Evolutionary conservation across 1,139 yeast genomes (phyloP).

Genomic region (Geotrichum restrictum): DNA sequence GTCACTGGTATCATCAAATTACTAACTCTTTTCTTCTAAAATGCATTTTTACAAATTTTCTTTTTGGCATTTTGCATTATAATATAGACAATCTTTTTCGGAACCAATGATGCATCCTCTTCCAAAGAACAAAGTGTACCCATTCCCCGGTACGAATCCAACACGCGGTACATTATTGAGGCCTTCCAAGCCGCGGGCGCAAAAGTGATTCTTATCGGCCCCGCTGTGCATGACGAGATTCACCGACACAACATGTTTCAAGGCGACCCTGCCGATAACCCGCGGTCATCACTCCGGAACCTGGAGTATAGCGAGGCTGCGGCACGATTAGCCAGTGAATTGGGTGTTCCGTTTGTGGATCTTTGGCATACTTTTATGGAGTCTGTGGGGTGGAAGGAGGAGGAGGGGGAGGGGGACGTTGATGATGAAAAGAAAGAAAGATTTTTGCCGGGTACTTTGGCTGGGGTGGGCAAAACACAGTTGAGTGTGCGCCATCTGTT

Average conservation of each 20-base stretch:
- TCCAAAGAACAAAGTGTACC: slow-evolving; percentile 53
- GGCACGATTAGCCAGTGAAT: slow-evolving; percentile 44
- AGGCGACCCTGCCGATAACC: slow-evolving; percentile 27
- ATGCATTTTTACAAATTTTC: no score
- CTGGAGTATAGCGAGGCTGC: slow-evolving; percentile 51
- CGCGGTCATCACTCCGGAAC: slow-evolving; percentile 44
- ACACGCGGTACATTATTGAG: slow-evolving; percentile 45
- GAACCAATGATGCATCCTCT: slow-evolving; percentile 67
- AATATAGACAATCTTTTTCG: slow-evolving; percentile 61
- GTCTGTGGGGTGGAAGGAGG: slow-evolving; percentile 31
- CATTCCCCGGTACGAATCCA: slow-evolving; percentile 46
- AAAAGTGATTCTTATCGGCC: slow-evolving; percentile 55
- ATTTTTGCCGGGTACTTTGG: slow-evolving; percentile 23
- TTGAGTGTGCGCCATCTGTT: slow-evolving; percentile 35
- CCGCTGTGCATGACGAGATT: slow-evolving; percentile 55
- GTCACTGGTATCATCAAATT: no score
- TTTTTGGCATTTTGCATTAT: no score
- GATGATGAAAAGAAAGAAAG: no score
- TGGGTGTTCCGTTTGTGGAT: slow-evolving; percentile 51
- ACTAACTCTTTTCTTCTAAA: no score
- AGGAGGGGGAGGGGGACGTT: no score
- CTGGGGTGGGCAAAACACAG: slow-evolving; percentile 23
- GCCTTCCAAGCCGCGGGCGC: slow-evolving; percentile 44
- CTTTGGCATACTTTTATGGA: slow-evolving; percentile 47
- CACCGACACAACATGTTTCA: slow-evolving; percentile 22